Conservation (phyloP, 106 monocot genomes). For the Apostasia ramifera region DNA sequence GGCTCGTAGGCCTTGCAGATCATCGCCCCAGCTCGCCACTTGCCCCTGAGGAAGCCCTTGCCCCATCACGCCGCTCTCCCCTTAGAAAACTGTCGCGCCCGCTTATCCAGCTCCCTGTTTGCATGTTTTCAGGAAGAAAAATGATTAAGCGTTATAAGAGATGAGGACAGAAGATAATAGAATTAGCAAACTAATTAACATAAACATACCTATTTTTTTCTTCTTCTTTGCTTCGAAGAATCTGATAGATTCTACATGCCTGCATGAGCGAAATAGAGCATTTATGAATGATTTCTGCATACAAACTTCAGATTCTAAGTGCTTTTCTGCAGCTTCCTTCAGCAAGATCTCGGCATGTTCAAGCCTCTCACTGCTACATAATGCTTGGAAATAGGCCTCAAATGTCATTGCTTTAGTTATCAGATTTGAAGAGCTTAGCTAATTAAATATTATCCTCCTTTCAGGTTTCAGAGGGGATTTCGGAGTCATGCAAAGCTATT, state of each 20-base stretch:
- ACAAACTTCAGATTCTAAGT: neutral
- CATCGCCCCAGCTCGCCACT: no score
- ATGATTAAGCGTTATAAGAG: no score
- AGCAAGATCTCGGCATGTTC: conserved; percentile 26
- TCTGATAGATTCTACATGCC: conserved; percentile 21
- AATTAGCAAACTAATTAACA: neutral
- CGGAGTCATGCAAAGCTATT: no score
- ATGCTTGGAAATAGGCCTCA: conserved; percentile 22
- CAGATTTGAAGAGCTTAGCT: conserved; percentile 3
- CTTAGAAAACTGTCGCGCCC: no score
- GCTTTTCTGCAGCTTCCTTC: conserved; percentile 9
- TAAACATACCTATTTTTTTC: conserved; percentile 2
- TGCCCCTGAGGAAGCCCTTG: no score
- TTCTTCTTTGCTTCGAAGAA: conserved; percentile 8
- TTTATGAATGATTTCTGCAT: conserved; percentile 12
- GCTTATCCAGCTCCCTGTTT: no score
- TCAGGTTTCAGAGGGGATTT: conserved; percentile 7
- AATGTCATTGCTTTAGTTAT: conserved; percentile 14
- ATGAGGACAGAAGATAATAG: conserved; percentile 2
- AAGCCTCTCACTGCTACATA: conserved; percentile 17
- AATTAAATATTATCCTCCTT: conserved; percentile 25
- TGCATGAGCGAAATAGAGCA: conserved; percentile 11
- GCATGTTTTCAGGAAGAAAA: no score
- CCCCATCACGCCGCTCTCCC: no score
- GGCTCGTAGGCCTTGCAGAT: no score